Base-by-base conservation (phyloP, 1,139 yeast genomes). In the Debaryomyces singareniensis region DNA sequence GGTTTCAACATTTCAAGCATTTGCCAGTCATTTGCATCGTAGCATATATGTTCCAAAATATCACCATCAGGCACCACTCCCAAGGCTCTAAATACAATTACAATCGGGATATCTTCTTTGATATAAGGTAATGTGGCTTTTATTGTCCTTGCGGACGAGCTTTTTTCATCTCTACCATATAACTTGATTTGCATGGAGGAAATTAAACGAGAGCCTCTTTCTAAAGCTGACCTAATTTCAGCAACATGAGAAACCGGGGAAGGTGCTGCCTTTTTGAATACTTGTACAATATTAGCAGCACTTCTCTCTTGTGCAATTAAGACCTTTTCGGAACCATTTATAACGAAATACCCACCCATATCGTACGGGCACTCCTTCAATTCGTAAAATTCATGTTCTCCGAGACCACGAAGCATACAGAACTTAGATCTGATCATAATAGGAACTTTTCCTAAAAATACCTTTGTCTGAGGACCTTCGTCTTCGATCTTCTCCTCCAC, bases 21-120 rank as follows among this genome's bases (percentile, higher is more conserved):
- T 62, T 91, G 98, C 96, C 97, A 89, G 65, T 91, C 99, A 45
- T 82, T 84, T 35, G 89, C 89, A 58, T 91, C 99, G 56, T 89
- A 93, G 65, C 98, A 93, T 36, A 91, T 91, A 58, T 91, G 98
- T 59, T 91, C 97, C 47, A 93, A 68, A 49, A 91, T 93, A 65
- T 93, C 99, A 56, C 98, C 97, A 67, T 91, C 99, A 15, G 97
- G 97, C 15, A 93, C 96, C 33, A 91, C 93, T 45, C 99, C 99
- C 40, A 93, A 71, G 12, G 99, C 99, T 68, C 98, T 75, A 61
- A 91, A 91, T 13, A 93, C 96, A 52, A 91, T 81, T 20, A 91
- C 96, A 47, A 91, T 89, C 22, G 98, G 98, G 39, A 91, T 83
- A 56, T 91, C 99, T 47, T 91, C 93, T 54, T 87, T 86, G 46